phyloP scores from a whole-genome alignment of 306 rosid genomes.

The Castanea crenata region DNA sequence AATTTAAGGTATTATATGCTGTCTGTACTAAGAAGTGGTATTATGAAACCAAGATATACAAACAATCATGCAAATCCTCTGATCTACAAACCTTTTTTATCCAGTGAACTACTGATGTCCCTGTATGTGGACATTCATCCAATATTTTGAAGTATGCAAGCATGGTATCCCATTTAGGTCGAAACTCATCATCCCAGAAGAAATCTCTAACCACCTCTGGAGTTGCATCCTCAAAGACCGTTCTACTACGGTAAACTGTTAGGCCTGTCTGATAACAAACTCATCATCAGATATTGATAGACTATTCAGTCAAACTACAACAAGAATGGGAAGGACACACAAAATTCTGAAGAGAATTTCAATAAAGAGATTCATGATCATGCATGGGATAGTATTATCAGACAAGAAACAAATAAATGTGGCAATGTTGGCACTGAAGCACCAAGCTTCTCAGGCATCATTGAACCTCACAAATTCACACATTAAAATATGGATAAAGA shows the following conservation, averaged over 20 bases:
- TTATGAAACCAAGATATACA: neutral
- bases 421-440: neutral
- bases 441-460: neutral
- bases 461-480: neutral
- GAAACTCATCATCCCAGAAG: constrained; percentile 99
- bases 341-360: neutral
- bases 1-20: constrained; percentile 23
- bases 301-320: constrained; percentile 14
- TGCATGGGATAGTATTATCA: neutral
- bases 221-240: constrained; percentile 89
- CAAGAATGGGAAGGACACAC: neutral
- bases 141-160: constrained; percentile 64
- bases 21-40: neutral
- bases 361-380: constrained; percentile 7
- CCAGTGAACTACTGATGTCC: constrained; percentile 84
- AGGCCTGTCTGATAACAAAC: constrained; percentile 71
- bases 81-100: constrained; percentile 78
- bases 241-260: constrained; percentile 81
- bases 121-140: constrained; percentile 81
- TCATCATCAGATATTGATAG: constrained; percentile 31
- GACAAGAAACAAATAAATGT: neutral
- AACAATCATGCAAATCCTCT: neutral
- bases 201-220: constrained; percentile 97
- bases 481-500: neutral
- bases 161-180: constrained; percentile 97